Evolutionary conservation across 225 moss, liverwort and hornwort species (phyloP).

Genomic region (Sphagnum contortum): DNA sequence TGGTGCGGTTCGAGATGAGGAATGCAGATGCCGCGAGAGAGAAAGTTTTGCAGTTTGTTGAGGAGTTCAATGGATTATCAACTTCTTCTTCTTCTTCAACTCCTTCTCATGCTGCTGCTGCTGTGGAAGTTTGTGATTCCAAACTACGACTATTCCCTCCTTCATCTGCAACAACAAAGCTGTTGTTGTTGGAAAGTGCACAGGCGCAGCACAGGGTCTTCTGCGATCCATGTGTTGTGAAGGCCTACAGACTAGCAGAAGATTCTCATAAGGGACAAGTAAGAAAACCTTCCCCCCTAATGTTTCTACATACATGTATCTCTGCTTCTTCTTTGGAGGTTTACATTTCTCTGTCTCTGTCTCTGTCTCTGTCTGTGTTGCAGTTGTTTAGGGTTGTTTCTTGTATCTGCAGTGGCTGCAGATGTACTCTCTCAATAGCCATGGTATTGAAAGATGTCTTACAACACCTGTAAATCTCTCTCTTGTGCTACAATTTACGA

Average conservation of each 20-base stretch:
- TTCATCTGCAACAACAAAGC: too few relatives aligned
- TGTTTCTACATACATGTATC: too few relatives aligned
- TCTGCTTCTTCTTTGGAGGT: neutral
- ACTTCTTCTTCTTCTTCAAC: neutral
- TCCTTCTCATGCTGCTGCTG: too few relatives aligned
- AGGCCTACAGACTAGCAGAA: slow-evolving; percentile 47
- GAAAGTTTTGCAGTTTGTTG: neutral
- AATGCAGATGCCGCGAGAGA: slow-evolving; percentile 3
- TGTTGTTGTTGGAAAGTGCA: slow-evolving; percentile 12
- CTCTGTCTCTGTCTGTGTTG: neutral
- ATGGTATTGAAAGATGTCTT: neutral
- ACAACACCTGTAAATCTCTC: neutral
- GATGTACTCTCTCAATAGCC: neutral
- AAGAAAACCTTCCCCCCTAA: neutral
- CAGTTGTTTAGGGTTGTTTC: neutral
- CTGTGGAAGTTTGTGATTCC: neutral
- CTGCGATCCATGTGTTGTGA: slow-evolving; percentile 26
- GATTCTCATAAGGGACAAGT: slow-evolving; percentile 51
- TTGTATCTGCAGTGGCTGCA: neutral
- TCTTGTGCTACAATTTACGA: neutral
- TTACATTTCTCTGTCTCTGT: neutral
- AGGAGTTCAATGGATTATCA: slow-evolving; percentile 9
- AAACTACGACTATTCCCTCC: slow-evolving; percentile 29
- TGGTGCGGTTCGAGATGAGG: slow-evolving; percentile 51
- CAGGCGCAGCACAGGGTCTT: slow-evolving; percentile 26